Base-by-base conservation (phyloP, 75 land plant species). In the Cupressus sempervirens region DNA sequence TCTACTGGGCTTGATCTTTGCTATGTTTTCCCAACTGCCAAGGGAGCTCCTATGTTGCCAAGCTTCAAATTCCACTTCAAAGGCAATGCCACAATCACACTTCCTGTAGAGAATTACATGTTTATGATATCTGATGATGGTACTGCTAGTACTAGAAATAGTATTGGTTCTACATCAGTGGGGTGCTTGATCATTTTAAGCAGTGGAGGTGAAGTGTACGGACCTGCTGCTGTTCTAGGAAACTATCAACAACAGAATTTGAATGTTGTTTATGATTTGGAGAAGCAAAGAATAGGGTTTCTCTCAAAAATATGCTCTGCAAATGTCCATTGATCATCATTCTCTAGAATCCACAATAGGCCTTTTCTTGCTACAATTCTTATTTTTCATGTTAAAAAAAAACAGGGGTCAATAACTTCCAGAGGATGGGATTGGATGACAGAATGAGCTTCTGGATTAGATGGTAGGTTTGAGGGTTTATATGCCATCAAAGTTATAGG, bases 1-100 rank as follows among this genome's bases (percentile, higher is more conserved):
- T 74, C 46, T 3, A 88, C 87, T 20, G 95, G 95, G 35, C 87
- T 93, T 30, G 56, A 89, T 14, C 95, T 88, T 14, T 93, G 95
- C 85, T 93, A 93, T 52, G 86, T 86, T 73, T 54, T 70, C 20
- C 20, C 56, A 38, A 29, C 36, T 67, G 76, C 67, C 52, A 36
- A 20, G 18, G 83, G 56, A 14, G 87, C 92, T 4, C 43, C 34
- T 36, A 40, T 91, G 16, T 82, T 87, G 34, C 83, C 84, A 62
- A 84, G 6, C 41, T 38, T 70, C 23, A 35, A 15, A 40, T 68
- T 70, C 12, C 84, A 62, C 84, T 84, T 70, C 76, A 82, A 82
- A 52, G 26, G 34, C 83, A 82, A 82, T 82, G 83, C 83, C 30
- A 82, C 83, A 30, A 82, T 82, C 62, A 35, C 40, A 82, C 36